Conservation (phyloP, 192 early-diverging fungal genomes). For the Gamsiella multidivaricata region DNA sequence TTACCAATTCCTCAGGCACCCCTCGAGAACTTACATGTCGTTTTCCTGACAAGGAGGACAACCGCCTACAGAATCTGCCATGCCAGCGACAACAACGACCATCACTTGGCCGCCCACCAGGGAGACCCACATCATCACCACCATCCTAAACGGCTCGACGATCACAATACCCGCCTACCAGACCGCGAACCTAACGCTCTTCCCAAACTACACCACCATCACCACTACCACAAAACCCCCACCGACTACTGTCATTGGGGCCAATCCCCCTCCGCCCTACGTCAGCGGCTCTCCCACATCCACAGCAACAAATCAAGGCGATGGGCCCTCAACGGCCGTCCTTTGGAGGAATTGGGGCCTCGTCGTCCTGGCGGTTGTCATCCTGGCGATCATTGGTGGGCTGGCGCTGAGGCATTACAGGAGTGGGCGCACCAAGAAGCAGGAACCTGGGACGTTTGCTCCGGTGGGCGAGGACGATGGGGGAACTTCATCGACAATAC, state of each 20-base stretch:
- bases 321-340: constrained; percentile 6
- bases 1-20: too few relatives aligned
- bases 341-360: constrained; percentile 27
- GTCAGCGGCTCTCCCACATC: constrained; percentile 1
- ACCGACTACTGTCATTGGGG: constrained; percentile 26
- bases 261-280: constrained; percentile 18
- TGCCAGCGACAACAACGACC: constrained; percentile 9
- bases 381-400: constrained; percentile 17
- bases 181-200: constrained; percentile 34
- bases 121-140: constrained; percentile 32
- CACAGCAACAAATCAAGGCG: neutral
- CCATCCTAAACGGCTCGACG: constrained; percentile 22
- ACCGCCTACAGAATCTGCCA: neutral
- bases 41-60: too few relatives aligned
- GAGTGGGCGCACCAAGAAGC: constrained; percentile 34
- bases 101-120: constrained; percentile 3
- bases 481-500: neutral
- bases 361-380: neutral
- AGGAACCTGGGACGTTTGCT: constrained; percentile 35
- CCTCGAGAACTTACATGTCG: too few relatives aligned
- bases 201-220: constrained; percentile 2
- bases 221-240: constrained; percentile 38
- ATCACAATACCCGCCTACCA: constrained; percentile 31
- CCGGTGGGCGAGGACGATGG: constrained; percentile 32
- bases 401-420: constrained; percentile 13